phyloP scores from a whole-genome alignment of 2,329 filamentous ascomycete genomes.

The Davidsoniella eucalypti region DNA sequence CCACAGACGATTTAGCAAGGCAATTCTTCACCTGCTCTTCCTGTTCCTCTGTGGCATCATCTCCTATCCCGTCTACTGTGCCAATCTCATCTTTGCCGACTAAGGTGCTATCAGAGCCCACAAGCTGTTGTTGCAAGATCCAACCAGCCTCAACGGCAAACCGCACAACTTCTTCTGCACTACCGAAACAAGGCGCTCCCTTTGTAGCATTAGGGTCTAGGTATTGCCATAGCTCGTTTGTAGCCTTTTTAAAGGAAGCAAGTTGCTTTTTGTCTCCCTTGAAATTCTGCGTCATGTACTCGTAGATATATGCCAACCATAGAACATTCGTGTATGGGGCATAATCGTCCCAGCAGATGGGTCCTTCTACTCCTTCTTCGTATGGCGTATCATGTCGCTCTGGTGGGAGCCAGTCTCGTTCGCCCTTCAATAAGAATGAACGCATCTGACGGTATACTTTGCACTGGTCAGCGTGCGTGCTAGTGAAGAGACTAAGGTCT shows the following conservation, averaged over 20 bases:
- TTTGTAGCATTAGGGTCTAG: conserved; percentile 34
- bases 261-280: conserved; percentile 30
- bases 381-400: conserved; percentile 31
- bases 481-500: conserved; percentile 43
- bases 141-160: conserved; percentile 43
- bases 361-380: conserved; percentile 22
- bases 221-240: conserved; percentile 36
- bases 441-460: conserved; percentile 46
- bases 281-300: conserved; percentile 33
- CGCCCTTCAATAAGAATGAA: conserved; percentile 36
- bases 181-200: conserved; percentile 33
- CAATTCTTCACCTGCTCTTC: neutral
- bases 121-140: conserved; percentile 36
- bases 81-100: conserved; percentile 13
- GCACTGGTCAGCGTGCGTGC: conserved; percentile 42
- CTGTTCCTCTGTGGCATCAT: neutral
- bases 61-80: conserved; percentile 13
- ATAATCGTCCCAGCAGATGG: conserved; percentile 37
- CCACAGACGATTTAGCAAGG: no score
- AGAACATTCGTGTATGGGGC: conserved; percentile 48
- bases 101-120: conserved; percentile 22
- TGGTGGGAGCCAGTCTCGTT: conserved; percentile 33
- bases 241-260: conserved; percentile 28
- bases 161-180: conserved; percentile 38
- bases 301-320: conserved; percentile 46